Evolutionary conservation across 306 rosid genomes (phyloP).

Genomic region (Dryas octopetala): DNA sequence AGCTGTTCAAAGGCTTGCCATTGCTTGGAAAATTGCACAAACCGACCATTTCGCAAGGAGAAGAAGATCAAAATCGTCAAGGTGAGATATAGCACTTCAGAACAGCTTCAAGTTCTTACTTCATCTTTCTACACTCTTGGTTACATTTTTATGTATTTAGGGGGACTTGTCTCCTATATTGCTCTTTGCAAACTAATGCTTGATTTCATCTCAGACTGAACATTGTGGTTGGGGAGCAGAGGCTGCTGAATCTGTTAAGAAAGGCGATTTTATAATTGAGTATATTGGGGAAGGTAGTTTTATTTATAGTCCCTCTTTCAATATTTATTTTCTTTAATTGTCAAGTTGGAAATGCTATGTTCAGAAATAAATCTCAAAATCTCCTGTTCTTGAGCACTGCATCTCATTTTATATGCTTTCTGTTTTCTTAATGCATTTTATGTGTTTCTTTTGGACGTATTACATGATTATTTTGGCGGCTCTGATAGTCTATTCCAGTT

Average conservation of each 20-base stretch:
- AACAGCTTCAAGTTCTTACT: not conserved
- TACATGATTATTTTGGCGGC: too few relatives aligned
- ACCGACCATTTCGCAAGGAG: conserved; percentile 92
- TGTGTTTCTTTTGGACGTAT: not conserved
- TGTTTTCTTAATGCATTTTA: not conserved
- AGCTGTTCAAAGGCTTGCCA: conserved; percentile 91
- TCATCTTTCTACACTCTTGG: not conserved
- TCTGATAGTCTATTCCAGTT: too few relatives aligned
- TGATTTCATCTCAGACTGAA: conserved; percentile 59
- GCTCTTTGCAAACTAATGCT: not conserved
- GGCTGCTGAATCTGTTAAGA: conserved; percentile 64
- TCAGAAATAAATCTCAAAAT: not conserved
- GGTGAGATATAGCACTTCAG: conserved; percentile 41
- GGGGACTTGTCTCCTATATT: not conserved
- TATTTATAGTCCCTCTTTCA: not conserved
- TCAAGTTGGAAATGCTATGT: not conserved
- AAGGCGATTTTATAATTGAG: conserved; percentile 78
- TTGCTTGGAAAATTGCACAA: conserved; percentile 75
- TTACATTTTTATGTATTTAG: not conserved
- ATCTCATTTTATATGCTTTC: not conserved
- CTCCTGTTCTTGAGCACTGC: not conserved
- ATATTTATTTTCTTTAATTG: conserved; percentile 4
- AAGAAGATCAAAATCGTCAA: conserved; percentile 74
- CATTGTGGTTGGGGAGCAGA: conserved; percentile 98
- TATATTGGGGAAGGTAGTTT: conserved; percentile 89